These are phyloP conservation scores for Heterobasidion occidentale DNA, from an alignment of 1,284 basidiomycete genomes.

Conservation along the genomic window DNA sequence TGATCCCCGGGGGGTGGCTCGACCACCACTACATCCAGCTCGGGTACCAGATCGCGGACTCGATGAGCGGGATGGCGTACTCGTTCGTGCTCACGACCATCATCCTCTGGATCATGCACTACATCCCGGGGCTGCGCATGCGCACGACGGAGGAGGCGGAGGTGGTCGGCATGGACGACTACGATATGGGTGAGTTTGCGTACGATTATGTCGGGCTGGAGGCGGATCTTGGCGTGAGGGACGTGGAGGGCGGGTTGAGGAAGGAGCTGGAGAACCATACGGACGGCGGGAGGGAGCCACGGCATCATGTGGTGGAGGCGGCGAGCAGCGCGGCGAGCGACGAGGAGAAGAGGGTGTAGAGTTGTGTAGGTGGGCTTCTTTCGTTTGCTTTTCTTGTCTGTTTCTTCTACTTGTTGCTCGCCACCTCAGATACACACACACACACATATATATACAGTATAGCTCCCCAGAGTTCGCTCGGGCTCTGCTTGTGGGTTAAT, in stretches of 20 bases:
- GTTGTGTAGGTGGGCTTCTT: too few species aligned
- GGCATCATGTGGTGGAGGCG: neutral
- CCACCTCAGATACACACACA: too few species aligned
- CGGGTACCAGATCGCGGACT: constrained; percentile 84
- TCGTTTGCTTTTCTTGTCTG: too few species aligned
- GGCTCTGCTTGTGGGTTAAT: too few species aligned
- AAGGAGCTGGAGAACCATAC: constrained; percentile 10
- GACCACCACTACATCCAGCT: constrained; percentile 82
- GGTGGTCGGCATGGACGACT: constrained; percentile 89
- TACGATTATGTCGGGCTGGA: constrained; percentile 84
- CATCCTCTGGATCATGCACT: constrained; percentile 91
- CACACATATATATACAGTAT: too few species aligned
- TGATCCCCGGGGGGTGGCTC: constrained; percentile 85
- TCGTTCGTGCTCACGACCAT: constrained; percentile 82
- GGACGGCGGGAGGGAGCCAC: constrained; percentile 14
- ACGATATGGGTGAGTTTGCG: constrained; percentile 92
- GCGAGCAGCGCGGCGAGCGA: neutral
- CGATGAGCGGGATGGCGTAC: constrained; percentile 65
- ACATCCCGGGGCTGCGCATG: constrained; percentile 79
- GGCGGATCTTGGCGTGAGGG: constrained; percentile 11
- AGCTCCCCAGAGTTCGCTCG: too few species aligned
- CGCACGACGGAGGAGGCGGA: constrained; percentile 80
- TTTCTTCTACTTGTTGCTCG: too few species aligned
- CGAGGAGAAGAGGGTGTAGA: neutral
- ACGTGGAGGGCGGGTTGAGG: constrained; percentile 11